phyloP scores from a whole-genome alignment of 2,329 filamentous ascomycete genomes.

The Setomelanomma holmii region DNA sequence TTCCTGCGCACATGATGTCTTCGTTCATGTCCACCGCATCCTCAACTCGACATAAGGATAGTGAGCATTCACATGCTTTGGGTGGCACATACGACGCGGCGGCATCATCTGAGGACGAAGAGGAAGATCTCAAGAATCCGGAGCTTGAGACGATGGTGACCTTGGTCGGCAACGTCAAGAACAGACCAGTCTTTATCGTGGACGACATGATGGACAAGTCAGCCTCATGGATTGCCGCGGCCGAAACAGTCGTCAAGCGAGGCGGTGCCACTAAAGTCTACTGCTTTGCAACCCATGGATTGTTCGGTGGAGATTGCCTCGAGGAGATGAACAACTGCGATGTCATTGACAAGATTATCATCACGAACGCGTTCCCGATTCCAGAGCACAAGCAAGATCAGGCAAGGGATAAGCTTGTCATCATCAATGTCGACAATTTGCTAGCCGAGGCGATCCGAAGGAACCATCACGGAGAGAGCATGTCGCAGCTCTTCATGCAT shows the following conservation, averaged over 20 bases:
- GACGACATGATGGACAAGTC: constrained; percentile 99
- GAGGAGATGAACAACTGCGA: constrained; percentile 90
- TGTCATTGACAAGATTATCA: constrained; percentile 91
- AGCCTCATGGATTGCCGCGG: constrained; percentile 95
- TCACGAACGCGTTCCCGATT: constrained; percentile 97
- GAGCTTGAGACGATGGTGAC: constrained; percentile 94
- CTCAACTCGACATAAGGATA: constrained; percentile 50
- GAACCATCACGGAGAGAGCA: constrained; percentile 94
- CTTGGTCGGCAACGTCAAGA: constrained; percentile 91
- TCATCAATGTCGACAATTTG: constrained; percentile 87
- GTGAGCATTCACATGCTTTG: constrained; percentile 70
- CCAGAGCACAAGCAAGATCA: constrained; percentile 72
- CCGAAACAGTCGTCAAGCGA: constrained; percentile 93
- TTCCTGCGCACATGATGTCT: constrained; percentile 88
- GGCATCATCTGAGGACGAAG: constrained; percentile 89
- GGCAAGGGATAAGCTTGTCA: constrained; percentile 77
- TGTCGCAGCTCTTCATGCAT: constrained; percentile 61
- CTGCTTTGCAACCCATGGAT: constrained; percentile 94
- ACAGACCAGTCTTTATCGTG: constrained; percentile 89
- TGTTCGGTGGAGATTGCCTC: constrained; percentile 89
- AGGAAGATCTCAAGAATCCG: constrained; percentile 82
- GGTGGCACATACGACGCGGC: constrained; percentile 85
- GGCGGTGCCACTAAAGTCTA: constrained; percentile 93
- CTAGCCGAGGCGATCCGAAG: constrained; percentile 91
- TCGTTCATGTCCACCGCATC: constrained; percentile 82